phyloP scores from a whole-genome alignment of 2,329 filamentous ascomycete genomes.

The Colletotrichum sp. region DNA sequence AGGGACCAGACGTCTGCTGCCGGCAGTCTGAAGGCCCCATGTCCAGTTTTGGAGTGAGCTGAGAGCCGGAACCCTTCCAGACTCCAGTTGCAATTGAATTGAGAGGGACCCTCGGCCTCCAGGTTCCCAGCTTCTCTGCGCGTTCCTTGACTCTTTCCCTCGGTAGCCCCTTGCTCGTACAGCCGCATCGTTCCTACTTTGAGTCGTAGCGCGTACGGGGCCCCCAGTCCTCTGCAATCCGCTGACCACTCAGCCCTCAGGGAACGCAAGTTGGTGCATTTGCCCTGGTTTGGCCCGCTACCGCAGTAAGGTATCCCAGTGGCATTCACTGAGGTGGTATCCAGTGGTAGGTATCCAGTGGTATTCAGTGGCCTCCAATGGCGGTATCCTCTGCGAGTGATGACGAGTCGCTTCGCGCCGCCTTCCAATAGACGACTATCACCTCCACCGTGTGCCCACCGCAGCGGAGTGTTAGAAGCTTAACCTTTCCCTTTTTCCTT shows the following conservation, averaged over 20 bases:
- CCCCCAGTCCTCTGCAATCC: not conserved
- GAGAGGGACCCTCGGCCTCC: not conserved
- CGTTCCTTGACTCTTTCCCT: not conserved
- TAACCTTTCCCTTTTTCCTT: conserved; percentile 4
- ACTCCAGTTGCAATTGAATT: not conserved
- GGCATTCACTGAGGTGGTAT: not conserved
- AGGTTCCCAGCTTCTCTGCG: not conserved
- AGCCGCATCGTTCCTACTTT: not conserved
- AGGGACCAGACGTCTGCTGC: not conserved
- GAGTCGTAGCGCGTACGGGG: not conserved
- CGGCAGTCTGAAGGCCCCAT: conserved; percentile 8
- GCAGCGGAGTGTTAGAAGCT: conserved; percentile 17
- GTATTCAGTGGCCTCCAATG: not conserved
- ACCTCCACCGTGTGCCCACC: not conserved
- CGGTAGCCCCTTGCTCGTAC: not conserved
- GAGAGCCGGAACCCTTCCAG: not conserved
- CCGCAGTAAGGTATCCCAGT: not conserved
- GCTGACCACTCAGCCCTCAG: not conserved
- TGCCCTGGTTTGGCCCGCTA: not conserved
- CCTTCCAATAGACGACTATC: not conserved
- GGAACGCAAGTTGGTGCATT: not conserved
- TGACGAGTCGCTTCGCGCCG: conserved; percentile 1
- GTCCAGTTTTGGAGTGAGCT: conserved; percentile 10
- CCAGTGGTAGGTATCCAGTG: no score
- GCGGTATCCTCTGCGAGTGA: not conserved